Conservation (phyloP, 2,329 filamentous ascomycete species). For the Xylaria multiplex region DNA sequence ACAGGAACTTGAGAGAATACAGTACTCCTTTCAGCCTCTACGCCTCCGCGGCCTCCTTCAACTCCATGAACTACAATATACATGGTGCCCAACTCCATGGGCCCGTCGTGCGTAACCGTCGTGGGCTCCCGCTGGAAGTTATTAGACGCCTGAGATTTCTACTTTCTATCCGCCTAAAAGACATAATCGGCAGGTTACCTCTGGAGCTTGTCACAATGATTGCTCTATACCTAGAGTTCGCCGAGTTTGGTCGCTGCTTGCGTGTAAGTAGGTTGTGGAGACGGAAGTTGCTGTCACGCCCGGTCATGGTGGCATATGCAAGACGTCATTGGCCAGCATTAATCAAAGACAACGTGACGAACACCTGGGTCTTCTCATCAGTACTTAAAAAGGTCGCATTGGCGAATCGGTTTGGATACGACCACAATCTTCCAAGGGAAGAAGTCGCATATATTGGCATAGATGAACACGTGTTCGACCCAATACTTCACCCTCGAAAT, state of each 20-base stretch:
- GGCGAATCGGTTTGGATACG: neutral
- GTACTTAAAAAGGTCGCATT: conserved; percentile 12
- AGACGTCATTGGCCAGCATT: conserved; percentile 38
- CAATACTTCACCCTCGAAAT: conserved; percentile 9
- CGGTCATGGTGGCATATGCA: conserved; percentile 31
- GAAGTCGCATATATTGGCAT: no score
- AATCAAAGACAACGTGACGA: conserved; percentile 1
- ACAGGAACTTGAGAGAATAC: no score
- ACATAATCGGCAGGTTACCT: conserved; percentile 41
- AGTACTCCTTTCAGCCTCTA: no score
- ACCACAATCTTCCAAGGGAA: no score
- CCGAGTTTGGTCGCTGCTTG: conserved; percentile 39
- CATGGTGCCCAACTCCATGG: conserved; percentile 30
- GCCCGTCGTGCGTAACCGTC: conserved; percentile 23
- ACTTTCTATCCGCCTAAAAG: conserved; percentile 27
- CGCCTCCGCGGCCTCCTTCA: neutral
- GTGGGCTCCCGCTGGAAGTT: conserved; percentile 34
- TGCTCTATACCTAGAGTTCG: conserved; percentile 29
- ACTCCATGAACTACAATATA: neutral
- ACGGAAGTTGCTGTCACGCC: conserved; percentile 37
- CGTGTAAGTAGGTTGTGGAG: conserved; percentile 44
- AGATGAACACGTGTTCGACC: neutral
- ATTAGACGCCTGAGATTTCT: conserved; percentile 40
- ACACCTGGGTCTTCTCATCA: conserved; percentile 18
- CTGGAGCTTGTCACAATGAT: conserved; percentile 41